A percentile compares a stretch with the other conserved stretches of the same genome.
Evolutionary conservation across 1,139 yeast species (phyloP).

Genomic region (Meyerozyma sp.): DNA sequence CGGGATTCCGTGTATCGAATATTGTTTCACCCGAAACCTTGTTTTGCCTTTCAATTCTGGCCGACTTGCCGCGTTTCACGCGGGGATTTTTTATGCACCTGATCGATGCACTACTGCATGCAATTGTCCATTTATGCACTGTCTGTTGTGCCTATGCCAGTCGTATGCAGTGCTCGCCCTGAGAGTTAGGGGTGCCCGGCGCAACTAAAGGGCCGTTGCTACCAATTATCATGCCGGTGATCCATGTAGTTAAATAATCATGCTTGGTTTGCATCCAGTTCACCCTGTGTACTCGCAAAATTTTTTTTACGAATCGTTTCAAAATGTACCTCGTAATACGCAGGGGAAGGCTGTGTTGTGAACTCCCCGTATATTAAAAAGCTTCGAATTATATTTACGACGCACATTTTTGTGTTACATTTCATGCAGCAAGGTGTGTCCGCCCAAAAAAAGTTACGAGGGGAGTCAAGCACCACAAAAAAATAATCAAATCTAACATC

Average conservation of each 20-base stretch:
- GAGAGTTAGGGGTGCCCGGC: not conserved
- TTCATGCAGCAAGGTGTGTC: constrained; percentile 1
- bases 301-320: not conserved
- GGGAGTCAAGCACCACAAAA: not conserved
- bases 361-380: constrained; percentile 1
- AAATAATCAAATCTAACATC: not conserved
- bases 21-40: too few species aligned
- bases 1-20: not conserved
- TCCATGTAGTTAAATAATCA: not conserved
- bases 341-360: constrained; percentile 1
- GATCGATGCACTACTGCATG: not conserved
- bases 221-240: too few species aligned
- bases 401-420: constrained; percentile 1
- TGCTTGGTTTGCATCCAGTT: not conserved
- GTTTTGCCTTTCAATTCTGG: not conserved
- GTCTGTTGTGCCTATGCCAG: not conserved
- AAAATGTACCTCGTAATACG: not conserved
- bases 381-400: constrained; percentile 1
- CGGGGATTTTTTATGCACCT: not conserved
- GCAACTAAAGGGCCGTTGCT: too few species aligned
- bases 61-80: not conserved
- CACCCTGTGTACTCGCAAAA: not conserved
- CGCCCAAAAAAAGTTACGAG: constrained; percentile 1
- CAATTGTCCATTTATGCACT: not conserved
- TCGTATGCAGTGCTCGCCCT: not conserved